Base-by-base conservation (phyloP, 345 rosid genomes). In the Bruguiera sexangula region DNA sequence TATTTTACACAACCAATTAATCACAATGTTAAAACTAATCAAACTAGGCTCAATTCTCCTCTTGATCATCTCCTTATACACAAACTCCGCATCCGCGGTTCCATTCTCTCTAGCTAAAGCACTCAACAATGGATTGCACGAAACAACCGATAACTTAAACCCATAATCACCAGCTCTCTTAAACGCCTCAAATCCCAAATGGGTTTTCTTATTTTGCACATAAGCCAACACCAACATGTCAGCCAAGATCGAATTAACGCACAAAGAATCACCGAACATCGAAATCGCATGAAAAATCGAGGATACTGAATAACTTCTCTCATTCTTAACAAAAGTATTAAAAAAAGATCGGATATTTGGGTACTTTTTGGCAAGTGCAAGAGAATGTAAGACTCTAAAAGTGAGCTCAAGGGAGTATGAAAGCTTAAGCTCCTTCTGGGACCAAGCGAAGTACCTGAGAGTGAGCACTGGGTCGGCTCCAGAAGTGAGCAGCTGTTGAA, bases 71-170 rank as follows among this genome's bases (percentile, higher is more conserved):
- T 86, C 94, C 72, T 69, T 86, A 27, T 82, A 82, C 53, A 87
- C 87, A 76, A 70, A 80, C 31, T 87, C 98, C 83, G 85, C 71
- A 75, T 82, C 84, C 21, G 66, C 80, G 68, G 65, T 72, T 52
- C 79, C 72, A 68, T 73, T 60, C 69, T 72, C 86, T 65, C 85
- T 83, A 73, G 86, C 82, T 82, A 91, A 77, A 69, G 77, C 87
- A 81, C 69, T 78, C 87, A 89, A 73, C 86, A 93, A 74, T n/a
- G 87, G 82, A 78, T 93, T 93, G 75, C 96, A 91, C 3, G 98
- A 84, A 16, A 77, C 48, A 69, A 79, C 71, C 2, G 98, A 91
- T 62, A 88, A 65, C 82, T 81, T 89, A 75, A 74, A 84, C 60
- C 87, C 90, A 59, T 91, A 87, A 74, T 87, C 89, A 31, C 93